A percentile compares a stretch with the other conserved stretches of the same genome.
These are phyloP conservation scores for Xerocomus spinulosus DNA, from an alignment of 768 basidiomycete genomes.

Conservation along the genomic window DNA sequence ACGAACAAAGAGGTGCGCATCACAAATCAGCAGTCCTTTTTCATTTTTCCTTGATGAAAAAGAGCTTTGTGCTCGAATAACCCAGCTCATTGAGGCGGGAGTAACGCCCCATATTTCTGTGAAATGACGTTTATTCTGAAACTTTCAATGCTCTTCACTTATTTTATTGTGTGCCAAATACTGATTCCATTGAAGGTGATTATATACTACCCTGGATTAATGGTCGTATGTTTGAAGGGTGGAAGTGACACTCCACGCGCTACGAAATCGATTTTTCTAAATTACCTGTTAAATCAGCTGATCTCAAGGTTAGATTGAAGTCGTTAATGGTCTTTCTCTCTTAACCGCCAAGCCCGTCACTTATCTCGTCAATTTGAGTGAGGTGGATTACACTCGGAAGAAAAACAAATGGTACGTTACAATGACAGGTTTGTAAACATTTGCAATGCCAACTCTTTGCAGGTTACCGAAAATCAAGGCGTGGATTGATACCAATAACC, in stretches of 20 bases:
- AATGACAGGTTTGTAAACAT: neutral
- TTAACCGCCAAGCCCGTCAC: constrained; percentile 96
- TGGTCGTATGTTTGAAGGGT: constrained; percentile 64
- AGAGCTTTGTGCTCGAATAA: constrained; percentile 79
- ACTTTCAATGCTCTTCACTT: constrained; percentile 5
- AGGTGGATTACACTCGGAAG: constrained; percentile 91
- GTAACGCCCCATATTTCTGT: constrained; percentile 79
- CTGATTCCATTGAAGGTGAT: constrained; percentile 22
- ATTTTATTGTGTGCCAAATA: neutral
- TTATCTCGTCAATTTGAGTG: constrained; percentile 96
- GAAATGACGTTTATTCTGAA: constrained; percentile 57
- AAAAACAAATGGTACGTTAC: constrained; percentile 90
- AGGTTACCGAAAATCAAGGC: constrained; percentile 95
- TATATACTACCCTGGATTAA: constrained; percentile 27
- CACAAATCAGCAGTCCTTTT: neutral
- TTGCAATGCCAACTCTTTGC: neutral
- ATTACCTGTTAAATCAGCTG: constrained; percentile 3
- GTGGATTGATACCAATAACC: constrained; percentile 96
- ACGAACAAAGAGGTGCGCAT: constrained; percentile 87
- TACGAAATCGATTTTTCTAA: constrained; percentile 4
- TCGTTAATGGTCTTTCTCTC: constrained; percentile 83
- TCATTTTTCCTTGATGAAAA: constrained; percentile 55
- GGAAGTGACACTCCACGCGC: constrained; percentile 70
- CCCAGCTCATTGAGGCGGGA: constrained; percentile 96
- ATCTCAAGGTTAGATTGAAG: constrained; percentile 61